Evolutionary conservation across 495 filamentous ascomycete species (phyloP), one percentile per base, ranked within the genome.

Genomic region (Talaromyces proteolyticus): DNA sequence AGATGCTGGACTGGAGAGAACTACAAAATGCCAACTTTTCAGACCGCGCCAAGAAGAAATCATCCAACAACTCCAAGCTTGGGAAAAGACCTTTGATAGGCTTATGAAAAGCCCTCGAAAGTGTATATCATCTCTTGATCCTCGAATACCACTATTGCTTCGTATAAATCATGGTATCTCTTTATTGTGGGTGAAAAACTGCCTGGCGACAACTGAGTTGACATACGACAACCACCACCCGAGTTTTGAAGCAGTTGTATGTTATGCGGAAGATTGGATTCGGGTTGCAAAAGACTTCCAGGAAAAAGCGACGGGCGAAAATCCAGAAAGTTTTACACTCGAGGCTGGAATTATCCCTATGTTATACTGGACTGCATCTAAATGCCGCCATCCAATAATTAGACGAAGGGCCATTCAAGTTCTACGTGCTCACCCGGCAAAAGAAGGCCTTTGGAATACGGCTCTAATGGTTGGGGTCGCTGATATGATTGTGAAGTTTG

Each of bases 341-440:
- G 61, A 64, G 23, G 49, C 57, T 5, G 56, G 51, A 4, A 29
- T 64, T 1, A 39, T 57, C 4, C 51, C 58, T 2, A 45, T 49
- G 14, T 20, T 61, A 8, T 64, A 54, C 42, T 61, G 44, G 47
- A 49, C 51, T 2, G 48, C 52, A 0, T 19, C 42, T n/a, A 50
- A 46, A 34, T 64, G 61, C 44, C 58, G 61, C 0, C 6, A 59
- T 26, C 56, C 61, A 0, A 24, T 55, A 4, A 20, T 59, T n/a
- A 56, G 58, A 6, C 61, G 61, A 6, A 53, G 53, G 29, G 54
- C 56, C 0, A 44, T 61, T 6, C 6, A 29, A 12, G 29, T 50
- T 1, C 19, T 61, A 23, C 8, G 43, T 0, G 12, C 19, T 0
- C 57, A 53, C 23, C 56, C 49, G 0, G 39, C 26, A 3, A 36